Evolutionary conservation across 345 rosid species (phyloP).

Genomic region (Sisymbrium altissimum): DNA sequence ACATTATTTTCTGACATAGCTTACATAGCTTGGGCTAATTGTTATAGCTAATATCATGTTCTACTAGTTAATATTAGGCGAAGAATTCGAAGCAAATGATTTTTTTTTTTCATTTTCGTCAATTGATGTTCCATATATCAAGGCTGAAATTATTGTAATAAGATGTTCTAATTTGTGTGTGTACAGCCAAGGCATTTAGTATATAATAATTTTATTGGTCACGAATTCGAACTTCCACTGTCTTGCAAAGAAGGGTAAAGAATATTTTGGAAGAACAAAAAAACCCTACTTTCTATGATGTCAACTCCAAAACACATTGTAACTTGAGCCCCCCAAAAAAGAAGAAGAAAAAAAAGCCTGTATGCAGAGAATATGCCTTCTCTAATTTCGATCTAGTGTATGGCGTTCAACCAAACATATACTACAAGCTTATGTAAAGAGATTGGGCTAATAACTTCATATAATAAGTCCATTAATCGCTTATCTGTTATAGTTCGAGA

Average conservation of each 20-base stretch:
- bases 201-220: background rate
- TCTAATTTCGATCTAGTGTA: too few species aligned
- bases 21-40: constrained; percentile 1
- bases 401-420: background rate
- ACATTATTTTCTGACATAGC: constrained; percentile 5
- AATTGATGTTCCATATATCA: background rate
- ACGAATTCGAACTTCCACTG: constrained; percentile 22
- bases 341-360: background rate
- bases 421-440: background rate
- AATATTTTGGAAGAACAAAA: constrained; percentile 32
- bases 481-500: too few species aligned
- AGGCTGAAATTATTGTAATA: background rate
- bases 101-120: background rate
- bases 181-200: background rate
- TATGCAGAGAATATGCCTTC: constrained; percentile 27
- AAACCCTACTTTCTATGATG: constrained; percentile 33
- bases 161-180: constrained; percentile 4
- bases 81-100: background rate
- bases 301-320: constrained; percentile 27
- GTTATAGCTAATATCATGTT: background rate
- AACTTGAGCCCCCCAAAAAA: constrained; percentile 14
- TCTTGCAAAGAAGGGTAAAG: constrained; percentile 29
- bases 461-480: too few species aligned
- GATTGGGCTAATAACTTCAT: background rate
- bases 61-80: background rate